Evolutionary conservation across 2,329 filamentous ascomycete genomes (phyloP), one percentile per base, ranked within the genome.

Genomic region (Ophiocordyceps unilateralis): DNA sequence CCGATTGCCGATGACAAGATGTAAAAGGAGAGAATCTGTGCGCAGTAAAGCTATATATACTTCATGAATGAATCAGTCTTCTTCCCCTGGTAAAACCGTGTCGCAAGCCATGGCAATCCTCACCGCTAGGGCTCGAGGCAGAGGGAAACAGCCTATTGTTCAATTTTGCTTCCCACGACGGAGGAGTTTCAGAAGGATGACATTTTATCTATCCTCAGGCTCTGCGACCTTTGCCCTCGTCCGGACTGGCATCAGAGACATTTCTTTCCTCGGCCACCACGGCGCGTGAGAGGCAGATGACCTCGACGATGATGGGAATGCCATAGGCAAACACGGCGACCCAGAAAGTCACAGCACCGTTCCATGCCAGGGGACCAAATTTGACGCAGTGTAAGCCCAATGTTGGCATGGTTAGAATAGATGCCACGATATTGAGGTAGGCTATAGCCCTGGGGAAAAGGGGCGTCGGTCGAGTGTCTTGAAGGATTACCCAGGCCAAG

Each of bases 301-400:
- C 19, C 14, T 38, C 36, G 19, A 12, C 19, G 19, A 22, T 2
- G 19, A 21, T 9, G 19, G 9, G 36, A 22, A 20, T 3, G 6
- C 19, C 36, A 22, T 17, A 38, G 17, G 19, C 36, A 15, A 22
- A 5, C 11, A 38, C 5, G 4, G 19, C 36, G 9, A 21, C 9
- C 41, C 44, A 43, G 24, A 40, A 43, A 10, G 34, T 38, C 2
- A 40, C 7, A 8, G 39, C 42, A 5, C 42, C 38, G 37, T 44
- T 41, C 37, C 38, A 44, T 7, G 42, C 42, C 23, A 44, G 32
- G 5, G 42, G 42, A 7, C 42, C 42, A 30, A 10, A 9, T 14
- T 34, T 17, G 37, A 38, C 36, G 19, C 17, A 38, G 36, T 38
- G 36, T 11, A 22, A 4, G 36, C 36, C 36, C 2, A 22, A 17